Base-by-base conservation (phyloP, 192 early-diverging fungal genomes). In the Umbelopsis vinacea region DNA sequence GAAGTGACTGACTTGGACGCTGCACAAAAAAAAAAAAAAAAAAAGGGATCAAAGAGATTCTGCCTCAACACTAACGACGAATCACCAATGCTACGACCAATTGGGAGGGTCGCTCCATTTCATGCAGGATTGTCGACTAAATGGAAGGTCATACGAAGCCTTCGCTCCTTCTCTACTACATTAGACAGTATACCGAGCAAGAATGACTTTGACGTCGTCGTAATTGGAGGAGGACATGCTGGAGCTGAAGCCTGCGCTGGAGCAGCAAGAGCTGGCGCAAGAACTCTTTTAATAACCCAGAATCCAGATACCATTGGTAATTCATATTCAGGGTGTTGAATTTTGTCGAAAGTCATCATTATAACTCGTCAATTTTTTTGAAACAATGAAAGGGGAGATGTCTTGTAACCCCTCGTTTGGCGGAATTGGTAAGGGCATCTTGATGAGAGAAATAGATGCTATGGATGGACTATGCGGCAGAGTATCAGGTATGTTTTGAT, bases 341-440 rank as follows among this genome's bases (percentile, higher is more conserved):
- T 48, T 37, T 55, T 0, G 45, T 60, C 8, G 11, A 70, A 40
- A 15, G 70, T 14, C n/a, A n/a, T 2, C 9, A 24, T 12, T 6
- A 21, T n/a, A 22, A 43, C 33, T n/a, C 15, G 17, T 21, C 29
- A 24, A 53, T 5, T 6, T 46, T 52, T 52, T 40, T 43, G 37
- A 26, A 48, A 14, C 43, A 23, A 45, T 21, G 24, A 12, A 73
- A 87, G 87, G 93, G 23, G 93, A 94, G 74, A 91, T 94, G 92
- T 94, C 93, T 17, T 94, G 93, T 74, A 94, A 94, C 71, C 93
- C 93, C 29, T 93, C 93, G 0, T 93, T 94, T 83, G 93, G 93
- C 46, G 93, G 93, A 6, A 86, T 94, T 8, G 93, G 93, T 6
- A 94, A 94, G 71, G 93, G 93, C n/a, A 83, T 89, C 17, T 78